Evolutionary conservation across 768 basidiomycete species (phyloP).

Genomic region (Lyophyllum decastes): DNA sequence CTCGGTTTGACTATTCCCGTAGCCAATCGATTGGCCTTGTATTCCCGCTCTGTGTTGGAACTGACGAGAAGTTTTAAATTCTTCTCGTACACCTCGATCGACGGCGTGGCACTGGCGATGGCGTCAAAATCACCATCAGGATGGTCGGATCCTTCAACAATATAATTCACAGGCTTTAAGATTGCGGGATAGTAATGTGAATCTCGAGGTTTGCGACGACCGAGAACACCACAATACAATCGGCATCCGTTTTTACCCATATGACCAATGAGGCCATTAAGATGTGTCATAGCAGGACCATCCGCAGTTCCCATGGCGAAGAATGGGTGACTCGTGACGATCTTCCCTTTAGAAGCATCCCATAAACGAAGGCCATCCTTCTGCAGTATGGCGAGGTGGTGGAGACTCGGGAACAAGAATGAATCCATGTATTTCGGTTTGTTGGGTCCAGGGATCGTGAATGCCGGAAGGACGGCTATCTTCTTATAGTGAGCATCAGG

Average conservation of each 20-base stretch:
- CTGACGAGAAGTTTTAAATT: not conserved
- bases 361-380: conserved; percentile 21
- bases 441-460: too few relatives aligned
- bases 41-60: conserved; percentile 20
- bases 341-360: conserved; percentile 13
- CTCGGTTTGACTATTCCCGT: conserved; percentile 36
- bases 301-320: conserved; percentile 20
- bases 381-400: conserved; percentile 19
- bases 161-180: conserved; percentile 24
- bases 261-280: conserved; percentile 31
- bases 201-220: too few relatives aligned
- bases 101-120: too few relatives aligned
- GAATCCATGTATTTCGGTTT: conserved; percentile 37
- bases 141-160: conserved; percentile 18
- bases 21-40: conserved; percentile 13
- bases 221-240: conserved; percentile 22
- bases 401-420: conserved; percentile 31
- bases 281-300: conserved; percentile 21
- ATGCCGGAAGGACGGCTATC: conserved; percentile 34
- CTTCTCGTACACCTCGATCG: not conserved
- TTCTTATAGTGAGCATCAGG: conserved; percentile 32
- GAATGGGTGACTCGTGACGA: conserved; percentile 14
- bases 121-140: too few relatives aligned
- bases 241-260: conserved; percentile 34
- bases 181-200: conserved; percentile 36